A percentile compares a stretch with the other conserved stretches of the same genome.
phyloP scores from a whole-genome alignment of 495 filamentous ascomycete genomes.

The Hypoxylon fuscum region DNA sequence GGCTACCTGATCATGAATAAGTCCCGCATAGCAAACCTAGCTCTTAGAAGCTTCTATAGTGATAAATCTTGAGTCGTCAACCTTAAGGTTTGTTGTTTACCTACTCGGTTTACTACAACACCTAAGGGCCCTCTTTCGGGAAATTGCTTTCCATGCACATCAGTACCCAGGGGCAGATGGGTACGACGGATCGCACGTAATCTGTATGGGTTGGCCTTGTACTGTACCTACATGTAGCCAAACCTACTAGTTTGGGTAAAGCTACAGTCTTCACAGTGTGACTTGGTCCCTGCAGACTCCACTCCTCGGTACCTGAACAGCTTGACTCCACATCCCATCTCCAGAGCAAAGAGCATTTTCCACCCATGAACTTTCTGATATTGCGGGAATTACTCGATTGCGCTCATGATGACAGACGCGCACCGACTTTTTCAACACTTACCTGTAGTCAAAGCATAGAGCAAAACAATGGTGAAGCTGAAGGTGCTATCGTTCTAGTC shows the following conservation, averaged over 20 bases:
- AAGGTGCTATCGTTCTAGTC: constrained; percentile 17
- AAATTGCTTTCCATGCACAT: constrained; percentile 41
- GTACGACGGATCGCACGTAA: constrained; percentile 31
- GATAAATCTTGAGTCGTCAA: background rate
- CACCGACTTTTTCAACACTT: constrained; percentile 31
- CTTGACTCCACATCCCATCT: constrained; percentile 41
- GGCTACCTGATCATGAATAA: no score
- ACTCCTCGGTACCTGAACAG: constrained; percentile 41
- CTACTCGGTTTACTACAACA: constrained; percentile 18
- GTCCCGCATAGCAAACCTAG: no score
- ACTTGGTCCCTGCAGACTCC: constrained; percentile 37
- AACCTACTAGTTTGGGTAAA: constrained; percentile 14
- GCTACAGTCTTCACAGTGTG: constrained; percentile 33
- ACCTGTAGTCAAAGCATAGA: constrained; percentile 28
- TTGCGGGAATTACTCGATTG: constrained; percentile 42
- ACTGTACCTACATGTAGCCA: constrained; percentile 16
- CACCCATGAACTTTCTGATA: constrained; percentile 39
- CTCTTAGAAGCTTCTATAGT: no score
- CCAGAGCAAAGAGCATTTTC: constrained; percentile 22
- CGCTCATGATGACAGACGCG: constrained; percentile 33
- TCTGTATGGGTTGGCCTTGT: constrained; percentile 16
- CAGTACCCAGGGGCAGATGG: constrained; percentile 28
- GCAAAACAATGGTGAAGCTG: constrained; percentile 27
- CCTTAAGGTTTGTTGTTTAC: constrained; percentile 23
- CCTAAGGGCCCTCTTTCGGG: constrained; percentile 18